These are phyloP conservation scores for Microstegium vimineum DNA, from an alignment of 176 grass and related monocot species.

Conservation along the genomic window DNA sequence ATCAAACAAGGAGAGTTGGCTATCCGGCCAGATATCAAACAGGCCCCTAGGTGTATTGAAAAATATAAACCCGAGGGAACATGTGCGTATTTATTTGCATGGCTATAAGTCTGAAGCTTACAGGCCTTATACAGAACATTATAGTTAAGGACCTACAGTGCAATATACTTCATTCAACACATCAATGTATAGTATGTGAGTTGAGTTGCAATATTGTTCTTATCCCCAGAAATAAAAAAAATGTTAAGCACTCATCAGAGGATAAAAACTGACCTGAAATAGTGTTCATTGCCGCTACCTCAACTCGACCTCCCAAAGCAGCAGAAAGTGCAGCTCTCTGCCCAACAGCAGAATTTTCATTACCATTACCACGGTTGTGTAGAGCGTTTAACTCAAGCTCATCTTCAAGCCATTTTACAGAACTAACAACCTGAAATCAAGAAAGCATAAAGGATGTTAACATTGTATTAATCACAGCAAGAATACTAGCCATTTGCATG, in stretches of 20 bases:
- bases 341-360: conserved; percentile 84
- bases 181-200: conserved; percentile 28
- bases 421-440: conserved; percentile 90
- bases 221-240: not conserved
- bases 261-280: conserved; percentile 83
- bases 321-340: conserved; percentile 95
- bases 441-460: conserved; percentile 16
- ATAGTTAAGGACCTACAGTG: not conserved
- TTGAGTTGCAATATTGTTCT: not conserved
- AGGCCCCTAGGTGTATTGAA: too few species aligned
- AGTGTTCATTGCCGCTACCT: conserved; percentile 87
- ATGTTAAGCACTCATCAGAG: conserved; percentile 10
- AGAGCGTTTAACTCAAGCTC: conserved; percentile 96
- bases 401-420: conserved; percentile 99
- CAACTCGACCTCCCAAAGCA: conserved; percentile 93
- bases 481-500: not conserved
- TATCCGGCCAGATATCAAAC: too few species aligned
- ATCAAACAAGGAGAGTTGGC: too few species aligned
- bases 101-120: conserved; percentile 1
- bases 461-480: not conserved
- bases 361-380: conserved; percentile 72
- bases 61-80: not conserved
- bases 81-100: not conserved
- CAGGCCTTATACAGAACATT: not conserved
- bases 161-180: conserved; percentile 9